A percentile compares a stretch with the other conserved stretches of the same genome.
These are phyloP conservation scores for Gyromitra esculenta DNA, from an alignment of 2,329 filamentous ascomycete genomes.

Conservation along the genomic window DNA sequence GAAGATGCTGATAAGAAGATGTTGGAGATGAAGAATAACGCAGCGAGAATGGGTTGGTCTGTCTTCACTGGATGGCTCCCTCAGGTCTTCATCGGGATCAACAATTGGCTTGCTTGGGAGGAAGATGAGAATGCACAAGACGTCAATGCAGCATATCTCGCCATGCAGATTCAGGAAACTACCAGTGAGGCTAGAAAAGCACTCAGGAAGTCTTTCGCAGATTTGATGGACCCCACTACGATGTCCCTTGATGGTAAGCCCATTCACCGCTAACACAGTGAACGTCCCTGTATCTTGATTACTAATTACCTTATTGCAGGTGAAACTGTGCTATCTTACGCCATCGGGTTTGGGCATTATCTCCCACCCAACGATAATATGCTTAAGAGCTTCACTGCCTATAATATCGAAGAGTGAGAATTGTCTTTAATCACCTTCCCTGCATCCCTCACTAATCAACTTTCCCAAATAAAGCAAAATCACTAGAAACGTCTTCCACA, in stretches of 20 bases:
- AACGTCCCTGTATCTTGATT: not conserved
- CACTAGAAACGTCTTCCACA: conserved; percentile 52
- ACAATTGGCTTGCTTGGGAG: conserved; percentile 32
- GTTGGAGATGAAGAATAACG: conserved; percentile 27
- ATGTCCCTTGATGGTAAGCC: not conserved
- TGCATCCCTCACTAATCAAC: not conserved
- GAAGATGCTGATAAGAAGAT: conserved; percentile 24
- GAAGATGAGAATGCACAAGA: conserved; percentile 37
- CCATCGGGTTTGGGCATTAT: conserved; percentile 46
- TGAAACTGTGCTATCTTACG: conserved; percentile 44
- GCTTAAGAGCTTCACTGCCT: conserved; percentile 37
- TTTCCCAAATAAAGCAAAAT: conserved; percentile 31
- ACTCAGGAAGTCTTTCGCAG: conserved; percentile 39
- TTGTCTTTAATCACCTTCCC: not conserved
- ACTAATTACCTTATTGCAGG: conserved; percentile 36
- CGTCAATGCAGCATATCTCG: conserved; percentile 40
- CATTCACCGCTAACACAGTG: not conserved
- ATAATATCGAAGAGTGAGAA: conserved; percentile 47
- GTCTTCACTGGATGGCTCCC: conserved; percentile 49
- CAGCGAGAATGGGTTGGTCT: conserved; percentile 32
- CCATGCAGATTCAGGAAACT: conserved; percentile 41
- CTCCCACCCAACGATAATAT: conserved; percentile 40
- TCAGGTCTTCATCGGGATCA: conserved; percentile 25
- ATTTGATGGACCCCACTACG: conserved; percentile 34
- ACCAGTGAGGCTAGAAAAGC: conserved; percentile 34